Evolutionary conservation across 345 rosid genomes (phyloP).

Genomic region (Xanthoceras sorbifolium): DNA sequence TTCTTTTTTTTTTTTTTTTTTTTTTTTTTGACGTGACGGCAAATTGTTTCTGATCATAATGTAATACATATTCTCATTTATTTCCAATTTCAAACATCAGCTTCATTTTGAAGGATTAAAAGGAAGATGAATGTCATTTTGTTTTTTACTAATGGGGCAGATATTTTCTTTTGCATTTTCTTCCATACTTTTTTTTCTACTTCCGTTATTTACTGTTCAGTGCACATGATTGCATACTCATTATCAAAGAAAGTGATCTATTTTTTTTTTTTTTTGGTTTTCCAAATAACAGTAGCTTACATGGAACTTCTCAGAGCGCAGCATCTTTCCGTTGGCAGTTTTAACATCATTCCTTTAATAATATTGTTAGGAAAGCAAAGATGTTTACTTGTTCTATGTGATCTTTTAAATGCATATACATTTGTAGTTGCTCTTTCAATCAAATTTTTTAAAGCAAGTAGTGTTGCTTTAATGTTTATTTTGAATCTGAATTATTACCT

Average conservation of each 20-base stretch:
- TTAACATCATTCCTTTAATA: background rate
- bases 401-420: background rate
- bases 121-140: background rate
- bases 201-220: background rate
- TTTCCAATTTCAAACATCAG: background rate
- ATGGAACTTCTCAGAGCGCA: background rate
- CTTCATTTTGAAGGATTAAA: background rate
- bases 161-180: background rate
- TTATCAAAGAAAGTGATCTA: background rate
- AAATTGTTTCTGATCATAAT: no score
- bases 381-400: background rate
- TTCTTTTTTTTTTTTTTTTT: no score
- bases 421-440: background rate
- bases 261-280: background rate
- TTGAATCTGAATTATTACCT: no score
- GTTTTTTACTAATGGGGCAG: background rate
- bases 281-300: background rate
- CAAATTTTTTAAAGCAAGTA: no score
- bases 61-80: background rate
- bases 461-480: no score
- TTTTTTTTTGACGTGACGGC: no score
- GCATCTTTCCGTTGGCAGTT: background rate
- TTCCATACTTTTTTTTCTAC: background rate
- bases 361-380: background rate
- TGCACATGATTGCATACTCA: background rate